Conservation (phyloP, 2,329 filamentous ascomycete genomes). For the Chaetomiaceae sp. region DNA sequence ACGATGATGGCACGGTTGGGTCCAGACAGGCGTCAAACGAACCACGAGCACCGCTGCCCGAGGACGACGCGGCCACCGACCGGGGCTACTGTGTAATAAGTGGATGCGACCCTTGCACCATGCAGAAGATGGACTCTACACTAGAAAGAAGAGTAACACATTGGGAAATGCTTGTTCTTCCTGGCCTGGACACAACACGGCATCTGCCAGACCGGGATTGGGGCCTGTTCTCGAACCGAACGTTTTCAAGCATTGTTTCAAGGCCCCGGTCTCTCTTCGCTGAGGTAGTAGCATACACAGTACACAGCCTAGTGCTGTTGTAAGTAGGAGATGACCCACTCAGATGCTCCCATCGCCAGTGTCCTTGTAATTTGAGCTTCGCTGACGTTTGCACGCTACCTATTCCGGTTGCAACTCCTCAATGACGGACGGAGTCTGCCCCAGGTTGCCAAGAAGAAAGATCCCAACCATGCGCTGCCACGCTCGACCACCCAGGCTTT, state of each 20-base stretch:
- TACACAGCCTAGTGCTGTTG: no score
- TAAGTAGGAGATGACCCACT: no score
- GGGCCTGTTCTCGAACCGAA: no score
- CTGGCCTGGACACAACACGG: neutral
- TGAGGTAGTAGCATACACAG: no score
- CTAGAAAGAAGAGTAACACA: slow-evolving; percentile 17
- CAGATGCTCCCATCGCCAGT: slow-evolving; percentile 1
- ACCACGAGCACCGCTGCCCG: slow-evolving; percentile 20
- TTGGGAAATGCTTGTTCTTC: neutral
- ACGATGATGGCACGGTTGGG: slow-evolving; percentile 33
- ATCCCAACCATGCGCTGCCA: no score
- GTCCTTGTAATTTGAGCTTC: slow-evolving; percentile 11
- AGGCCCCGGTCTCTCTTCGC: no score
- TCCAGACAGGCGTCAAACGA: slow-evolving; percentile 43
- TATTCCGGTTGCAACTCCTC: slow-evolving; percentile 18
- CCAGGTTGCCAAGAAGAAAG: no score
- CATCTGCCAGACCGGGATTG: no score
- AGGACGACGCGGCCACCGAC: slow-evolving; percentile 4
- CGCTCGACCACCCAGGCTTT: slow-evolving; percentile 21
- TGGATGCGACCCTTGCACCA: slow-evolving; percentile 7
- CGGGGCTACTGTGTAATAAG: slow-evolving; percentile 13
- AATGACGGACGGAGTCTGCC: no score
- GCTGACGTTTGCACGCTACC: slow-evolving; percentile 7
- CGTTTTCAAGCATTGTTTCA: no score
- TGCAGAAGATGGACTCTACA: slow-evolving; percentile 15